Percentiles rank a stretch among this genome's conserved stretches.
phyloP scores from a whole-genome alignment of 139 green algal species.

The Chlorella sp. region DNA sequence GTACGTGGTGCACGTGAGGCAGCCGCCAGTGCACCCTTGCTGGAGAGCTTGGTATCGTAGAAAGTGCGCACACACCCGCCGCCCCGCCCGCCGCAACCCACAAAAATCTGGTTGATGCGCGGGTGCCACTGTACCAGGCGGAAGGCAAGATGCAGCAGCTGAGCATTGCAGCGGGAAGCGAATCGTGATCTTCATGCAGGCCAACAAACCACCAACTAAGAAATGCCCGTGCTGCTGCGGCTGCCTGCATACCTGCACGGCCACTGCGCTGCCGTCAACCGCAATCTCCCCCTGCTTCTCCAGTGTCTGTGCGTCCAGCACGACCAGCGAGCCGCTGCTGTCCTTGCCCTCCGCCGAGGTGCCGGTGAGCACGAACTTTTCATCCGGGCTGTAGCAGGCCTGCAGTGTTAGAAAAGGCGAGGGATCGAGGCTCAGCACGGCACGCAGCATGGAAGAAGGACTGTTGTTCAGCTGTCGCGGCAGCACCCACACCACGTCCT shows the following conservation, averaged over 20 bases:
- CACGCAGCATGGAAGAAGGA: not conserved
- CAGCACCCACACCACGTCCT: too few relatives aligned
- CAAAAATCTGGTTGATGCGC: constrained; percentile 94
- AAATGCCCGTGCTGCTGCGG: not conserved
- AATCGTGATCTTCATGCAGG: not conserved
- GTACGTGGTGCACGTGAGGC: constrained; percentile 61
- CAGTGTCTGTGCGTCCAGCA: constrained; percentile 53
- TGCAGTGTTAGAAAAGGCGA: constrained; percentile 34
- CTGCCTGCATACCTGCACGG: not conserved
- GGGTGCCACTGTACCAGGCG: constrained; percentile 80
- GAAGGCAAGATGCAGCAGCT: not conserved
- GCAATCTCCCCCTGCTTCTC: constrained; percentile 27
- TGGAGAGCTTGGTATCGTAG: constrained; percentile 82
- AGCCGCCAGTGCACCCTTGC: constrained; percentile 80
- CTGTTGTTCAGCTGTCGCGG: too few relatives aligned
- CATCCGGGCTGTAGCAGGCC: constrained; percentile 87
- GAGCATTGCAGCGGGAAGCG: not conserved
- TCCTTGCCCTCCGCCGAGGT: constrained; percentile 46
- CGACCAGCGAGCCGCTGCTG: constrained; percentile 55
- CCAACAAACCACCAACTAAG: not conserved
- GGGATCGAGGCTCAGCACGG: too few relatives aligned
- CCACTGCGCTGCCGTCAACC: constrained; percentile 20
- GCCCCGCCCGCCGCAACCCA: constrained; percentile 74
- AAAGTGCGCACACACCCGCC: constrained; percentile 73
- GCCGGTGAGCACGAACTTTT: constrained; percentile 83